Percentiles rank a stretch among this genome's conserved stretches.
Conservation (phyloP, 345 rosid genomes). For the Rhodomyrtus tomentosa region DNA sequence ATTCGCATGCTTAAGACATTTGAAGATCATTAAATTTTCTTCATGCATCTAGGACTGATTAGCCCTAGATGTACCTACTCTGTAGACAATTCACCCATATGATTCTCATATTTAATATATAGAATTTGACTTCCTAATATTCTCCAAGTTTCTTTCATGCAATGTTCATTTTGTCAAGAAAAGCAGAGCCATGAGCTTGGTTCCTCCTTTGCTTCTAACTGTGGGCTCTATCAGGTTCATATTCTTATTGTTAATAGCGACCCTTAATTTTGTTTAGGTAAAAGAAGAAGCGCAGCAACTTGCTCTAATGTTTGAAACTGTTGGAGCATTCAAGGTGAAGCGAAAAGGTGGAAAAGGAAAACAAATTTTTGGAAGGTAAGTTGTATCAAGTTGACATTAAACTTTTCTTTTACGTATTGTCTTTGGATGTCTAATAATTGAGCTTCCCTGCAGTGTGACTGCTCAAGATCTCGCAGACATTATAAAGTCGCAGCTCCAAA, state of each 20-base stretch:
- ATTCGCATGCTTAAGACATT: background rate
- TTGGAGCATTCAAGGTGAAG: conserved; percentile 93
- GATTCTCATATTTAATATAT: background rate
- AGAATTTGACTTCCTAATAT: background rate
- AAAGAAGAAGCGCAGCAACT: conserved; percentile 91
- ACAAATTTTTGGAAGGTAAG: conserved; percentile 82
- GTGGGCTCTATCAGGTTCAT: background rate
- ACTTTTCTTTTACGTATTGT: background rate
- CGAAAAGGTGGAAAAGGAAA: conserved; percentile 93
- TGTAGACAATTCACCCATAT: background rate
- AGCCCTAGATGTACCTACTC: background rate
- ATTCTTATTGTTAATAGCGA: background rate
- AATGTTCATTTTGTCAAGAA: background rate
- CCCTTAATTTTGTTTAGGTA: conserved; percentile 30
- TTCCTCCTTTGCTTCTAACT: background rate
- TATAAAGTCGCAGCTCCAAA: conserved; percentile 85
- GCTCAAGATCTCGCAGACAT: conserved; percentile 89
- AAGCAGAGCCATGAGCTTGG: background rate
- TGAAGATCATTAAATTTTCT: background rate
- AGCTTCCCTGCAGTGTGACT: conserved; percentile 55
- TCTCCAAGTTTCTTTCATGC: background rate
- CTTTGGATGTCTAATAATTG: background rate
- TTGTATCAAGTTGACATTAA: conserved; percentile 1
- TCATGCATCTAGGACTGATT: background rate
- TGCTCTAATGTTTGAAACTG: conserved; percentile 68